Conservation (phyloP, 345 rosid species). For the Eucalyptus erythrocorys region DNA sequence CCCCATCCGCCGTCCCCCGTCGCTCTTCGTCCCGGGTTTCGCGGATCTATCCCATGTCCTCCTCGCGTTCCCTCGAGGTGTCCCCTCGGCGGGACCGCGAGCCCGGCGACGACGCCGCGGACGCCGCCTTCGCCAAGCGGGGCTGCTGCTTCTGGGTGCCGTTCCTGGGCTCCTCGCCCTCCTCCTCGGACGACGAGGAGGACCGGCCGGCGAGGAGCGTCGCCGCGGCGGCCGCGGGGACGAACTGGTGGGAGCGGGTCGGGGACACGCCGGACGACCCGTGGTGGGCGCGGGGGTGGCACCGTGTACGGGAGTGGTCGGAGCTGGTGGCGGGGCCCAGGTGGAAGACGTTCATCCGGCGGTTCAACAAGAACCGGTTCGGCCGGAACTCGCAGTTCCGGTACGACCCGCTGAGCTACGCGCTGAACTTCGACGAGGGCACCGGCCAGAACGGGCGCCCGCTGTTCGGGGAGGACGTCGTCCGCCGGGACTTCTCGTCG, state of each 20-base stretch:
- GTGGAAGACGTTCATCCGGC: constrained; percentile 30
- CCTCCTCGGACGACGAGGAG: not conserved
- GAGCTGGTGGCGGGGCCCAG: constrained; percentile 33
- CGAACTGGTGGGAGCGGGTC: constrained; percentile 10
- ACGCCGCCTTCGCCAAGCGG: not conserved
- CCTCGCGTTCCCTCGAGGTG: not conserved
- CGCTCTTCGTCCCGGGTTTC: not conserved
- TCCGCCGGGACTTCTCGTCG: constrained; percentile 6
- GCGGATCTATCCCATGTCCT: not conserved
- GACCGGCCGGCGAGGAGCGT: not conserved
- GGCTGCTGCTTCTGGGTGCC: constrained; percentile 4
- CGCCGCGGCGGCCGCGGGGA: not conserved
- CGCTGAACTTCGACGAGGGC: constrained; percentile 87
- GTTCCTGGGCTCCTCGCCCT: not conserved
- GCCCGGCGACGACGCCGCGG: not conserved
- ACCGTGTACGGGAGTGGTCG: constrained; percentile 36
- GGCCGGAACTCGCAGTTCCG: constrained; percentile 28
- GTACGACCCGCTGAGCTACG: constrained; percentile 73
- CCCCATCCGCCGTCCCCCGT: not conserved
- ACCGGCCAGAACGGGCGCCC: constrained; percentile 3
- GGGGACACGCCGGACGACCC: not conserved
- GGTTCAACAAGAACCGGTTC: constrained; percentile 3
- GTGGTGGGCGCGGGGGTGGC: constrained; percentile 17
- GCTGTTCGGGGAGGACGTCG: not conserved
- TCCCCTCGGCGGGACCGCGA: not conserved